These are phyloP conservation scores for Penicillium expansum DNA, from an alignment of 2,329 filamentous ascomycete species.

Conservation along the genomic window DNA sequence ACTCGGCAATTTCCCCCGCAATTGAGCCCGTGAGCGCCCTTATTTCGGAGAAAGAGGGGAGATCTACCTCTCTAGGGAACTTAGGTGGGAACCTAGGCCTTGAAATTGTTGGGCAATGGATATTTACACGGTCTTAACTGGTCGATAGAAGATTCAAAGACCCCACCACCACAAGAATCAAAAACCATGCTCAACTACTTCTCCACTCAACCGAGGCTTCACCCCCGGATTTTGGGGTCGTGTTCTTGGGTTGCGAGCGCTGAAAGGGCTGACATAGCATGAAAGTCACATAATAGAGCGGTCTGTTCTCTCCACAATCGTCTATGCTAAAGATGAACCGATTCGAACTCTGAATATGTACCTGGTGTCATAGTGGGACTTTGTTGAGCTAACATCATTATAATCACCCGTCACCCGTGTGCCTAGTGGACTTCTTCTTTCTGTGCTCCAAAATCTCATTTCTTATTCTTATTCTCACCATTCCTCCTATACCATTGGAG, in stretches of 20 bases:
- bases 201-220: conserved; percentile 3
- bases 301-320: background rate
- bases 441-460: background rate
- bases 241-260: background rate
- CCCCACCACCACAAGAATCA: background rate
- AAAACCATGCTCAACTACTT: background rate
- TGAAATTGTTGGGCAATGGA: background rate
- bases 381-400: background rate
- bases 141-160: background rate
- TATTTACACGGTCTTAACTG: background rate
- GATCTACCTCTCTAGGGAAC: background rate
- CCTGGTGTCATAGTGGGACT: background rate
- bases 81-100: background rate
- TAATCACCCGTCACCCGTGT: background rate
- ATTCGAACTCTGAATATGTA: background rate
- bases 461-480: background rate
- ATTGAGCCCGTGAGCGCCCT: background rate
- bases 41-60: conserved; percentile 2
- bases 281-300: background rate
- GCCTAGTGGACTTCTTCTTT: background rate
- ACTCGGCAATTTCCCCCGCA: conserved; percentile 13
- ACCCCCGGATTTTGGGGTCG: background rate
- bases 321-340: background rate
- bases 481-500: background rate
- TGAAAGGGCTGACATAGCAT: background rate